These are phyloP conservation scores for Eremochloa ophiuroides DNA, from an alignment of 176 grass and related monocot genomes.

Conservation along the genomic window DNA sequence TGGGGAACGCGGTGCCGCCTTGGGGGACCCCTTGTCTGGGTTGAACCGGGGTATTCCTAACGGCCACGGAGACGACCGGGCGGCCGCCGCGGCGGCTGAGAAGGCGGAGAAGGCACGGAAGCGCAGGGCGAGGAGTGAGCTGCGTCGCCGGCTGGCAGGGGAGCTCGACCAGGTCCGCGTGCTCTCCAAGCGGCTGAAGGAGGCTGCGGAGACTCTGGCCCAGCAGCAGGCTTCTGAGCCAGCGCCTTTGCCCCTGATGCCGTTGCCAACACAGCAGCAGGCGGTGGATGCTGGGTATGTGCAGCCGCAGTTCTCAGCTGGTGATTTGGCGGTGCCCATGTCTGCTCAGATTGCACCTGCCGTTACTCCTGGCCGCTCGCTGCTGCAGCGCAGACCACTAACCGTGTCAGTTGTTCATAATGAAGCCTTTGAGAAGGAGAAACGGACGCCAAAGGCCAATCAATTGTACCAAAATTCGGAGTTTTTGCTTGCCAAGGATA, in stretches of 20 bases:
- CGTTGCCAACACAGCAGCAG: not conserved
- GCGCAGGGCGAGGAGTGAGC: conserved; percentile 55
- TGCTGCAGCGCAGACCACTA: conserved; percentile 24
- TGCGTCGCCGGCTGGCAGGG: conserved; percentile 51
- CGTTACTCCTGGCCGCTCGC: conserved; percentile 1
- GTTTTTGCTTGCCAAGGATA: conserved; percentile 90
- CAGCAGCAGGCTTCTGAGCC: conserved; percentile 5
- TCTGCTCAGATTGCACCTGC: not conserved
- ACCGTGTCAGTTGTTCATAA: conserved; percentile 47
- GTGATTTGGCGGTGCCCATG: not conserved
- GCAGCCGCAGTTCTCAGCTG: conserved; percentile 43
- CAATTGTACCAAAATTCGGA: conserved; percentile 73
- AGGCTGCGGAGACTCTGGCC: conserved; percentile 29
- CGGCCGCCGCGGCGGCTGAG: not conserved
- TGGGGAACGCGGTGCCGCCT: conserved; percentile 9
- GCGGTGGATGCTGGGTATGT: conserved; percentile 30
- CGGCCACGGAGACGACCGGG: conserved; percentile 15
- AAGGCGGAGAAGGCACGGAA: conserved; percentile 34
- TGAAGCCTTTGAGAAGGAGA: conserved; percentile 81
- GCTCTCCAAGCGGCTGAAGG: conserved; percentile 57
- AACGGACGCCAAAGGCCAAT: conserved; percentile 78
- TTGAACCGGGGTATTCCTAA: conserved; percentile 40
- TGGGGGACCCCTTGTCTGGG: conserved; percentile 36
- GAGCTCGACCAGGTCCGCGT: conserved; percentile 84
- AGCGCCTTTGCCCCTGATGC: not conserved